Base-by-base conservation (phyloP, 768 basidiomycete genomes). In the Naematelia aurantialba region DNA sequence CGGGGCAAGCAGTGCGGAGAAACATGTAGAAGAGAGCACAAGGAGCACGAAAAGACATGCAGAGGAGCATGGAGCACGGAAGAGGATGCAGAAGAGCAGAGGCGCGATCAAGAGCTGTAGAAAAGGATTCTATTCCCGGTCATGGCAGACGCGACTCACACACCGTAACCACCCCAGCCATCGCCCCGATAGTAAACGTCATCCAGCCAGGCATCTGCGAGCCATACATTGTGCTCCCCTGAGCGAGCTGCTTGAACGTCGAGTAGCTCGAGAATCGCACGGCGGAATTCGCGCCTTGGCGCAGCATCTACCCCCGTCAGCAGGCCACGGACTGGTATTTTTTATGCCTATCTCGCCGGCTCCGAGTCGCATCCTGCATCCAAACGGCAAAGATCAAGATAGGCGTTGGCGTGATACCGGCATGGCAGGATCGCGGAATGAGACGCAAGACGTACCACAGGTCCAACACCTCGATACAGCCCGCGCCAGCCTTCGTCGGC, bases 221-320 rank as follows among this genome's bases (percentile, higher is more conserved):
- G 2, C 92, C 92, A 0, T 91, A 85, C 30, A 88, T 83, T 1
- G 87, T 82, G 17, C 85, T 86, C 22, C 91, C 87, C 72, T 91
- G 91, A 0, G 91, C 90, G 64, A 91, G 84, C 69, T 96, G 91
- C 78, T 96, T 97, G 59, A 98, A 81, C 0, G 90, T 94, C 2
- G 89, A 85, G 78, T 97, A 98, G 0, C 91, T 91, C 49, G 93
- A 92, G 80, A 97, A 98, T 29, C 94, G 83, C 27, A 98, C 85
- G 10, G 96, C 92, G 3, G 92, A 97, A 75, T 98, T 99, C 44
- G 93, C 94, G 39, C 91, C 92, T 84, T 98, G 94, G 26, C 92
- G 87, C 84, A 94, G 89, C 85, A 94, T 90, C 91, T 96, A 70
- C 2, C 22, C n/a, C 42, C 5, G n/a, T n/a, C n/a, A n/a, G n/a